Evolutionary conservation across 176 grass and related monocot genomes (phyloP).

Genomic region (Saccharum spontaneum): DNA sequence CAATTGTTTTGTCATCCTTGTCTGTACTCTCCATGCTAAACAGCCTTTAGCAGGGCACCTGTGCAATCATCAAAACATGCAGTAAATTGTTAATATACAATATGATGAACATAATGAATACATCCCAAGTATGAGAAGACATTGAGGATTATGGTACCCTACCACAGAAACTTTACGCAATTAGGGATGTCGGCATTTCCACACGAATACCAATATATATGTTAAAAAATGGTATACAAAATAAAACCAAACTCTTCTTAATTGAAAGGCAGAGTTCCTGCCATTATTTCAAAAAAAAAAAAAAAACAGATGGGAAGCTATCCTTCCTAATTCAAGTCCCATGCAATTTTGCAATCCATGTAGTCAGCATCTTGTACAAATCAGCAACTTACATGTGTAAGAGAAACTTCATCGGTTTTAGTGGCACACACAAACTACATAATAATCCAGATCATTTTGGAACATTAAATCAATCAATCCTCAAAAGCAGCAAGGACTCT

Average conservation of each 20-base stretch:
- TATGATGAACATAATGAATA: neutral
- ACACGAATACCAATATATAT: neutral
- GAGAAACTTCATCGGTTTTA: neutral
- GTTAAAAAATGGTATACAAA: neutral
- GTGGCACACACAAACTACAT: neutral
- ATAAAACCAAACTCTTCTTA: neutral
- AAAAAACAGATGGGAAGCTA: neutral
- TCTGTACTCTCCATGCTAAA: slow-evolving; percentile 50
- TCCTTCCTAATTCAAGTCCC: neutral
- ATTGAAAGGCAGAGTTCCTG: no score
- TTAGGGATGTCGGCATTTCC: slow-evolving; percentile 3
- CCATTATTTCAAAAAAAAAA: no score
- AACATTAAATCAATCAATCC: neutral
- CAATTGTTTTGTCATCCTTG: slow-evolving; percentile 24
- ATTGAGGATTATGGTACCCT: neutral
- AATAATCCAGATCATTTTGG: neutral
- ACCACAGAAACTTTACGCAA: neutral
- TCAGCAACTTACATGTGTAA: slow-evolving; percentile 3
- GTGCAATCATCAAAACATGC: slow-evolving; percentile 1
- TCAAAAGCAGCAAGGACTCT: neutral
- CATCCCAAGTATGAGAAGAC: neutral
- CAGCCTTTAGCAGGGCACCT: neutral
- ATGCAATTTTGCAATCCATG: neutral
- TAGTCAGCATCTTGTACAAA: neutral
- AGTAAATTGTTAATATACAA: neutral